Base-by-base conservation (phyloP, 495 filamentous ascomycete species). In the Aspergillus asperescens region DNA sequence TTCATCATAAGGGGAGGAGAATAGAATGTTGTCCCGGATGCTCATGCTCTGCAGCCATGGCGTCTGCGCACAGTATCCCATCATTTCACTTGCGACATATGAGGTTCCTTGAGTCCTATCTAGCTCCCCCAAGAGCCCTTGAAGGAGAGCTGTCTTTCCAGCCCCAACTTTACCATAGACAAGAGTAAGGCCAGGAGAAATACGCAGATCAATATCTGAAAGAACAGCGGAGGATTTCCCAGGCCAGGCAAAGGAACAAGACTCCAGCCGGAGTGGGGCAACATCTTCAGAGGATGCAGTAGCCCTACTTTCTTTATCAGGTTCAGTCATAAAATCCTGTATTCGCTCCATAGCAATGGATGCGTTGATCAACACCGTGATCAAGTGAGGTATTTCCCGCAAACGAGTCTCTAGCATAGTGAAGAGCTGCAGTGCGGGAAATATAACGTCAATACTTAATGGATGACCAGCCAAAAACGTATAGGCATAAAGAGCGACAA, bases 1-100 rank as follows among this genome's bases (percentile, higher is more conserved):
- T 19, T 81, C 79, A 48, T 92, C 85, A 49, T 86, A 88, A 0
- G 78, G 78, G 9, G 82, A 77, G 32, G 83, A 85, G 63, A 93
- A 93, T 1, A 92, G 65, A 37, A 92, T 90, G 53, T 92, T 92
- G 27, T 92, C 85, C 2, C 84, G 83, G 39, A 95, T 90, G 52
- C 81, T 91, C 88, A 92, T 92, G 59, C 86, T 92, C 62, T 93
- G 87, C 6, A 95, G 74, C 89, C 89, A 95, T n/a, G 89, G 86
- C 4, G 82, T 86, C 58, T 95, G 88, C 2, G 83, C 81, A 62
- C 87, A 91, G 68, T 91, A 95, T 8, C 84, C 88, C 1, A 92
- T 70, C 71, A 84, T 84, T 44, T 85, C 82, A 20, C 78, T 79
- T 3, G 87, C 81, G 13, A 82, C 66, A 8, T 71, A 63, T 19